A percentile compares a stretch with the other conserved stretches of the same genome.
Evolutionary conservation across 2,329 filamentous ascomycete genomes (phyloP).

Genomic region (Colletotrichum brevisporum): DNA sequence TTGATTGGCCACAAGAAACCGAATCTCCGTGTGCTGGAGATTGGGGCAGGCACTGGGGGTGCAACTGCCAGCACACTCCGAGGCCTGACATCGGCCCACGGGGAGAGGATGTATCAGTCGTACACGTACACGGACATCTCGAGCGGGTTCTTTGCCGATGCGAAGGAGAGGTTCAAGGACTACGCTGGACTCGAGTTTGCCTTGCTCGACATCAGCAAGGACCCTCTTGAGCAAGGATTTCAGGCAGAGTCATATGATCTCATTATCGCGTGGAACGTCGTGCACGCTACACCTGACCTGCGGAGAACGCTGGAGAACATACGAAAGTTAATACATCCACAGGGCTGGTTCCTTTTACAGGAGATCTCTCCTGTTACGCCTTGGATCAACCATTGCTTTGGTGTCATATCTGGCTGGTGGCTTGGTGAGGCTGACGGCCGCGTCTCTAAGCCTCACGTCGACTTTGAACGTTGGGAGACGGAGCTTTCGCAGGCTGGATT

Average conservation of each 20-base stretch:
- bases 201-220: slow-evolving; percentile 49
- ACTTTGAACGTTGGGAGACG: slow-evolving; percentile 44
- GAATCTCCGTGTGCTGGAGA: slow-evolving; percentile 27
- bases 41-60: slow-evolving; percentile 19
- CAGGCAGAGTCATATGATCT: slow-evolving; percentile 50
- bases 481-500: slow-evolving; percentile 48
- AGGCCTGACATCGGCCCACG: slow-evolving; percentile 2
- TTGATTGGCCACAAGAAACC: slow-evolving; percentile 45
- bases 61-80: slow-evolving; percentile 14
- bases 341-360: slow-evolving; percentile 43
- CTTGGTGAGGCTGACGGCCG: slow-evolving; percentile 48
- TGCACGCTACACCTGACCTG: slow-evolving; percentile 54
- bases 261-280: slow-evolving; percentile 53
- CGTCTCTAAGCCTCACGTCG: slow-evolving; percentile 45
- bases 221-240: slow-evolving; percentile 43
- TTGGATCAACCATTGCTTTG: slow-evolving; percentile 48
- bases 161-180: slow-evolving; percentile 46
- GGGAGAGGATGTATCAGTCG: slow-evolving; percentile 8
- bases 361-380: slow-evolving; percentile 45
- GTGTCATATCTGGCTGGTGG: slow-evolving; percentile 53
- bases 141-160: slow-evolving; percentile 45
- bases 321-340: slow-evolving; percentile 24
- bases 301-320: slow-evolving; percentile 13
- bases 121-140: slow-evolving; percentile 51
- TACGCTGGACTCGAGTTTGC: slow-evolving; percentile 42